Conservation (phyloP, 2,329 filamentous ascomycete genomes). For the Pseudogymnoascus sp. region DNA sequence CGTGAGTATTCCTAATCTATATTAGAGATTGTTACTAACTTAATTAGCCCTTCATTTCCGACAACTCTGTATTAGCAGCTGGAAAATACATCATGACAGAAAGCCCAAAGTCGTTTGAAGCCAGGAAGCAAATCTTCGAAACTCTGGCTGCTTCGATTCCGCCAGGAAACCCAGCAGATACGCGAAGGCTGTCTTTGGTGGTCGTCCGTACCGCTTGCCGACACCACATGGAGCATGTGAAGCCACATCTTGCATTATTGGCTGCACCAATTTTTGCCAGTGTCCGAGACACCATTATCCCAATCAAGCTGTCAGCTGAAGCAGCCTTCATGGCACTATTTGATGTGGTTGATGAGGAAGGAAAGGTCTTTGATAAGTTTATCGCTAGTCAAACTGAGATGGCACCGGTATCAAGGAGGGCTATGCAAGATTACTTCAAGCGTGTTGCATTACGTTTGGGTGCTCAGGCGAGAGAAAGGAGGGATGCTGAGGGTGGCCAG, state of each 20-base stretch:
- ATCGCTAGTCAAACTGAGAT: conserved; percentile 62
- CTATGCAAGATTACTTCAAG: conserved; percentile 97
- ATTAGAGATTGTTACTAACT: conserved; percentile 18
- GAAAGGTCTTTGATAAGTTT: conserved; percentile 83
- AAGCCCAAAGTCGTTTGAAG: conserved; percentile 62
- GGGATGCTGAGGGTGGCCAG: conserved; percentile 81
- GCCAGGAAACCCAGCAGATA: conserved; percentile 72
- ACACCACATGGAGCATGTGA: conserved; percentile 67
- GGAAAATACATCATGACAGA: conserved; percentile 79
- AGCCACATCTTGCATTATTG: conserved; percentile 73
- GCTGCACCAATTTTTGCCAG: conserved; percentile 78
- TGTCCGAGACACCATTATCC: conserved; percentile 86
- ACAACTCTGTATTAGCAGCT: conserved; percentile 81
- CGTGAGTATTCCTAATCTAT: conserved; percentile 41
- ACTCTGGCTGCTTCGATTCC: conserved; percentile 66
- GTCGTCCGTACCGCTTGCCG: conserved; percentile 79
- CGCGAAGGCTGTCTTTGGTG: conserved; percentile 76
- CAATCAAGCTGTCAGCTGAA: conserved; percentile 90
- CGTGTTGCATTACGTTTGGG: conserved; percentile 77
- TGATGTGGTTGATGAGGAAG: conserved; percentile 79
- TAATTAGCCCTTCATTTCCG: conserved; percentile 65
- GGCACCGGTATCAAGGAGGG: conserved; percentile 66
- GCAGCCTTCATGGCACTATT: conserved; percentile 90
- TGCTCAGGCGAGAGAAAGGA: conserved; percentile 79
- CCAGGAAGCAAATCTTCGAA: conserved; percentile 71